phyloP scores from a whole-genome alignment of 768 basidiomycete genomes.

The Lactarius indigo region DNA sequence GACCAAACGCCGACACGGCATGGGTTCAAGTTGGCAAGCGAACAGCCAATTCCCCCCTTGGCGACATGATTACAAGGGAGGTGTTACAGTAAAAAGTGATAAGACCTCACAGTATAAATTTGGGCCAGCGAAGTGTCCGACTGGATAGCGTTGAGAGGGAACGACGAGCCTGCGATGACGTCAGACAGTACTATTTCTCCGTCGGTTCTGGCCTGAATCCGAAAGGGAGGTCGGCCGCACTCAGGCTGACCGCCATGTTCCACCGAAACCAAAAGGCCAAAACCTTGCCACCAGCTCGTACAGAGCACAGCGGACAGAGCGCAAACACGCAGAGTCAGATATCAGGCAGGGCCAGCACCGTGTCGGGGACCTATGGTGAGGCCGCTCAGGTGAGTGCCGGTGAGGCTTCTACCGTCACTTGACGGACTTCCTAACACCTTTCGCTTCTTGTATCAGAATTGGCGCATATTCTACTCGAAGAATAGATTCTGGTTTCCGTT shows the following conservation, averaged over 20 bases:
- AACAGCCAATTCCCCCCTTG: too few species aligned
- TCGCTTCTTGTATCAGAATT: background rate
- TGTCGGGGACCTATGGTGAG: slow-evolving; percentile 31
- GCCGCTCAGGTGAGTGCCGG: slow-evolving; percentile 30
- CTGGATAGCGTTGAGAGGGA: too few species aligned
- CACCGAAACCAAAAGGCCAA: slow-evolving; percentile 35
- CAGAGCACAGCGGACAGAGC: slow-evolving; percentile 25
- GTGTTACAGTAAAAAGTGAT: too few species aligned
- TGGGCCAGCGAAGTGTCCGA: too few species aligned
- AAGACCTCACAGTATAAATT: too few species aligned
- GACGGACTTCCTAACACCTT: background rate
- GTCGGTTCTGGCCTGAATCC: background rate
- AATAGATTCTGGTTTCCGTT: slow-evolving; percentile 68
- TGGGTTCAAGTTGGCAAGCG: too few species aligned
- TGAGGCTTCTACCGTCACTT: background rate
- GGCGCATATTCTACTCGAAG: slow-evolving; percentile 26
- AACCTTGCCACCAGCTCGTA: slow-evolving; percentile 29
- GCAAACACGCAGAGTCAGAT: slow-evolving; percentile 29
- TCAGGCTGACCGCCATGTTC: slow-evolving; percentile 29
- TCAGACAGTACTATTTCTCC: background rate
- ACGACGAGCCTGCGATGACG: background rate
- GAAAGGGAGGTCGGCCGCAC: background rate
- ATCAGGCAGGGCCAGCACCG: slow-evolving; percentile 28
- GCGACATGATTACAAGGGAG: too few species aligned
- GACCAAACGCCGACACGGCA: too few species aligned